phyloP scores from a whole-genome alignment of 768 basidiomycete species.

The Tubosaeta sp. region DNA sequence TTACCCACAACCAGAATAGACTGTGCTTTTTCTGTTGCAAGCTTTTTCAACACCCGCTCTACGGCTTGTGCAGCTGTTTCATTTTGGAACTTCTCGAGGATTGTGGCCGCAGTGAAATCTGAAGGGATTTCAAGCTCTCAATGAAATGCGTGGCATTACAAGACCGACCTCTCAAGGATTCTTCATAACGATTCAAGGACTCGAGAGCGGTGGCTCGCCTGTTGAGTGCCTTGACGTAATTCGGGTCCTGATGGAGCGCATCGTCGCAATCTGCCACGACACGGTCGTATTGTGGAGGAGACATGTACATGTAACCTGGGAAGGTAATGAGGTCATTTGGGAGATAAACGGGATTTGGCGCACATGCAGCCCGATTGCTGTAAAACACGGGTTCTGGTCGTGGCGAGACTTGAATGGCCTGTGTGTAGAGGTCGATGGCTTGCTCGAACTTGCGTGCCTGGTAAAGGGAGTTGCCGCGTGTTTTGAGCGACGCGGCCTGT shows the following conservation, averaged over 20 bases:
- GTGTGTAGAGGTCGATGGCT: constrained; percentile 66
- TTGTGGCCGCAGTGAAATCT: constrained; percentile 97
- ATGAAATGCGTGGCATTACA: background rate
- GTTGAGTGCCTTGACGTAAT: constrained; percentile 89
- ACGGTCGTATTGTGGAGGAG: constrained; percentile 75
- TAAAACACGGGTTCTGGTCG: constrained; percentile 90
- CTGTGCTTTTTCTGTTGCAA: constrained; percentile 67
- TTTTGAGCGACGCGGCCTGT: constrained; percentile 61
- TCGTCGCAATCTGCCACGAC: constrained; percentile 87
- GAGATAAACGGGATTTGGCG: constrained; percentile 19
- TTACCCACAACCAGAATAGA: constrained; percentile 63
- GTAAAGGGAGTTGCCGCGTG: constrained; percentile 70
- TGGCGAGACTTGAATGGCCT: constrained; percentile 69
- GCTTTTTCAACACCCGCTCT: constrained; percentile 87
- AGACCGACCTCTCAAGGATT: constrained; percentile 70
- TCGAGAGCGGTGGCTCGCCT: constrained; percentile 86
- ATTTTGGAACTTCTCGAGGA: constrained; percentile 90
- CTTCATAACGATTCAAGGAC: constrained; percentile 64
- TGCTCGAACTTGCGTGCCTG: constrained; percentile 52
- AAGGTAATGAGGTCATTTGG: background rate
- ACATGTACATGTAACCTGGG: constrained; percentile 87
- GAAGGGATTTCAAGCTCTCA: background rate
- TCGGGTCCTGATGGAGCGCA: constrained; percentile 77
- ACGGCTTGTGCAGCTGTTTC: constrained; percentile 72
- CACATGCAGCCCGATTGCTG: constrained; percentile 96